Evolutionary conservation across 2,329 filamentous ascomycete genomes (phyloP).

Genomic region (Septoria linicola): DNA sequence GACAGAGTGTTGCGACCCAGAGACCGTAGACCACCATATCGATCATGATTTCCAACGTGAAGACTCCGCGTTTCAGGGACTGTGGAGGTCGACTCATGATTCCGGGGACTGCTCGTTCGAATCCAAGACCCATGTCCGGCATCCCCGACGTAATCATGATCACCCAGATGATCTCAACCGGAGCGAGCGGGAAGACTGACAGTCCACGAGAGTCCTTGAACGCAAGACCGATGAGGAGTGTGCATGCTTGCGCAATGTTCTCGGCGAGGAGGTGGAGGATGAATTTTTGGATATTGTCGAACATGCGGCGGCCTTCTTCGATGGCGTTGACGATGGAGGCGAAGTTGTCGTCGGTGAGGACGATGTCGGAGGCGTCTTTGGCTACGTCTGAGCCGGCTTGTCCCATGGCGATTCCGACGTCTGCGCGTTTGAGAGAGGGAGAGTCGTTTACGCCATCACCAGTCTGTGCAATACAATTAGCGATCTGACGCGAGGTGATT

Average conservation of each 20-base stretch:
- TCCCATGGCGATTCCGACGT: constrained; percentile 90
- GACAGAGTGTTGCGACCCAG: constrained; percentile 67
- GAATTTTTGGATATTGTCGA: constrained; percentile 87
- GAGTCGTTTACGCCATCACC: constrained; percentile 87
- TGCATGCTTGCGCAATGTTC: constrained; percentile 85
- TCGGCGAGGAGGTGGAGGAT: constrained; percentile 88
- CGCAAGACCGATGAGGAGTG: constrained; percentile 75
- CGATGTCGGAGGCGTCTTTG: constrained; percentile 79
- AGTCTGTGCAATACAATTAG: constrained; percentile 61
- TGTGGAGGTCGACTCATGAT: constrained; percentile 80
- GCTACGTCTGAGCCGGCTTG: constrained; percentile 80
- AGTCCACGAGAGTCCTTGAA: constrained; percentile 70
- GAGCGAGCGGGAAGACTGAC: constrained; percentile 81
- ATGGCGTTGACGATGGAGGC: constrained; percentile 81
- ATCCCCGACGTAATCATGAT: constrained; percentile 86
- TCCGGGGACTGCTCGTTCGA: constrained; percentile 70
- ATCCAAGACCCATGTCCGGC: constrained; percentile 81
- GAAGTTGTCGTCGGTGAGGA: constrained; percentile 85
- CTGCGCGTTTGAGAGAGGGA: constrained; percentile 73
- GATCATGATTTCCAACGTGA: constrained; percentile 71
- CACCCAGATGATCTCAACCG: constrained; percentile 78
- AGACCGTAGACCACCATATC: constrained; percentile 78
- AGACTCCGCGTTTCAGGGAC: constrained; percentile 64
- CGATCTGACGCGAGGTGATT: background rate
- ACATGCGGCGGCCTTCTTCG: constrained; percentile 84